Base-by-base conservation (phyloP, 108 stramenopile species). In the Aurantiochytrium sp. region DNA sequence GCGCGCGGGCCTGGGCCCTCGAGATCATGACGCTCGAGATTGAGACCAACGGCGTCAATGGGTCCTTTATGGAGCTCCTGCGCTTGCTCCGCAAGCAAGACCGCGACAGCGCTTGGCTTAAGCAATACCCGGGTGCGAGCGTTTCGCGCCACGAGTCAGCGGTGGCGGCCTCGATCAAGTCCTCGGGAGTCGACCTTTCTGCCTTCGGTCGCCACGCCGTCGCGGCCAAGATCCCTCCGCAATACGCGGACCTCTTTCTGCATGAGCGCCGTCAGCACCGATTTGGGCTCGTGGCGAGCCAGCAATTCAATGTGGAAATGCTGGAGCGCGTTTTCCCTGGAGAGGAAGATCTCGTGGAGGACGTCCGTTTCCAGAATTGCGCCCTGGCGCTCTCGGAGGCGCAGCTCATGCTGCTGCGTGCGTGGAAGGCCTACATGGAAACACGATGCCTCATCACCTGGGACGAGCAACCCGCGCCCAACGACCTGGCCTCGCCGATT, bases 21-120 rank as follows among this genome's bases (percentile, higher is more conserved):
- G 73, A 81, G 45, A 81, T 81, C 45, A 81, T 81, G 73, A 81
- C 73, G 42, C 2, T 48, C 12, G 73, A 81, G 45, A 41, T 81
- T 12, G 73, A 81, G 39, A 41, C 39, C 6, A 81, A 48, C 24
- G 73, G 73, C n/a, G 42, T 81, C 6, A 27, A 12, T 3, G 45
- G 45, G 24, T n/a, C 73, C 10, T 81, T 81, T n/a, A 48, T 48
- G 39, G 73, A 81, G 39, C 73, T 41, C 24, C 17, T 81, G 42
- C 73, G 73, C 17, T 6, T 6, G 24, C 30, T 81, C 10, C 73
- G 45, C 12, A 48, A 81, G 27, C n/a, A 81, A 48, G 42, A 81
- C 12, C 39, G 73, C n/a, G 73, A 81, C 30, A 41, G 12, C 27
- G 45, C 42, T 6, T 81, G 73, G 73, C 73, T 81, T 24, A 48